Conservation (phyloP, 73 alveolate genomes). For the Breviolum minutum region DNA sequence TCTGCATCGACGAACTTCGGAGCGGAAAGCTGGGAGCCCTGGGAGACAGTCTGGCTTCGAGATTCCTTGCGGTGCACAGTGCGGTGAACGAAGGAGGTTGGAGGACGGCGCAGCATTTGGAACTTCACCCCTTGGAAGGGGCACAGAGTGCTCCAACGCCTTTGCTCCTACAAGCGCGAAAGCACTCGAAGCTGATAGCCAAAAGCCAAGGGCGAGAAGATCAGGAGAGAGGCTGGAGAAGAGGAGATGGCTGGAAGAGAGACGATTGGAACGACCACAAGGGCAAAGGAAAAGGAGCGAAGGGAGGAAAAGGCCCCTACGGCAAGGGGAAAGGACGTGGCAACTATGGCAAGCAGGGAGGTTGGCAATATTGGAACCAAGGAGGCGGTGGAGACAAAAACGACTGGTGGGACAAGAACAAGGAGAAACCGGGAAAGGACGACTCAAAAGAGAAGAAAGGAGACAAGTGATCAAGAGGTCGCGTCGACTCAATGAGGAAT, state of each 20-base stretch:
- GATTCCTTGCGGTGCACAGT: slow-evolving; percentile 20
- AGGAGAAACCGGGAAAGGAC: neutral
- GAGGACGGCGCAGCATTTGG: neutral
- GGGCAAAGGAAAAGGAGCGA: neutral
- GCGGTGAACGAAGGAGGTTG: slow-evolving; percentile 19
- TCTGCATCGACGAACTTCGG: neutral
- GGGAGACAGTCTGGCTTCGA: neutral
- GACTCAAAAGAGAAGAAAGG: neutral
- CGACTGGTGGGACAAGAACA: neutral
- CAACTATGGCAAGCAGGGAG: neutral
- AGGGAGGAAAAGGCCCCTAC: neutral
- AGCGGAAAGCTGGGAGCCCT: neutral
- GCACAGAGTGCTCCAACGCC: neutral
- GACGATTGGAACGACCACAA: neutral
- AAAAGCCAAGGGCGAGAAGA: neutral
- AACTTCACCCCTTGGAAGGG: neutral
- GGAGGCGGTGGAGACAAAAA: neutral
- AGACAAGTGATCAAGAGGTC: neutral
- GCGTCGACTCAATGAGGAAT: neutral
- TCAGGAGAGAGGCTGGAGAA: neutral
- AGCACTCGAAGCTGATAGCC: neutral
- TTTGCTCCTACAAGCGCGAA: neutral
- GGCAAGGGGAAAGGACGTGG: neutral
- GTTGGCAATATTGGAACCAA: neutral
- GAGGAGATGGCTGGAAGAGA: neutral